Conservation (phyloP, 2,329 filamentous ascomycete genomes). For the Zymoseptoria tritici region DNA sequence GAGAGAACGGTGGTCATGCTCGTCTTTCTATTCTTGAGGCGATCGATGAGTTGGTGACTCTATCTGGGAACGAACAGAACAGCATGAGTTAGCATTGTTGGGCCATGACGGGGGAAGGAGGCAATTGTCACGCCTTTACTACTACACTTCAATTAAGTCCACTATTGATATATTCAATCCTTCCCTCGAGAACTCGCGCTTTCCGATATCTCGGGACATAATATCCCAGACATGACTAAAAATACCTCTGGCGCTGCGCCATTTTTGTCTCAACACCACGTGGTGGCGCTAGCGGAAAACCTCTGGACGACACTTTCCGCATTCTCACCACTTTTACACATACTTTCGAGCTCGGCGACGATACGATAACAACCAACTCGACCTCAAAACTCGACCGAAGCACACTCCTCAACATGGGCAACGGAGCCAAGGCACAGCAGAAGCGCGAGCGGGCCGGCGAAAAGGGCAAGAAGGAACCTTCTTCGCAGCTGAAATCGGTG, state of each 20-base stretch:
- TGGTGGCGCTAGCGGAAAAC: background rate
- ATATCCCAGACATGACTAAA: too few species aligned
- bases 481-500: conserved; percentile 19
- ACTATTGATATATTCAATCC: background rate
- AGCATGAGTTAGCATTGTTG: background rate
- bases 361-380: too few species aligned
- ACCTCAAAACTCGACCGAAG: too few species aligned
- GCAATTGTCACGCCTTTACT: background rate
- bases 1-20: too few species aligned
- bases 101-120: background rate
- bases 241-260: too few species aligned
- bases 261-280: background rate
- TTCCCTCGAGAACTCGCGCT: background rate
- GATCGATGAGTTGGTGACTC: background rate
- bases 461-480: conserved; percentile 40
- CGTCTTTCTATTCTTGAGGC: background rate
- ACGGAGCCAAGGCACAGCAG: conserved; percentile 58
- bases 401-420: conserved; percentile 11
- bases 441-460: conserved; percentile 67
- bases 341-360: background rate
- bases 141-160: background rate
- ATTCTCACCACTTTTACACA: background rate
- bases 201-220: background rate
- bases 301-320: background rate
- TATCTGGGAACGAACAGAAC: background rate